Evolutionary conservation across 116 monocot species (phyloP).

Genomic region (Phalaenopsis hybrid): DNA sequence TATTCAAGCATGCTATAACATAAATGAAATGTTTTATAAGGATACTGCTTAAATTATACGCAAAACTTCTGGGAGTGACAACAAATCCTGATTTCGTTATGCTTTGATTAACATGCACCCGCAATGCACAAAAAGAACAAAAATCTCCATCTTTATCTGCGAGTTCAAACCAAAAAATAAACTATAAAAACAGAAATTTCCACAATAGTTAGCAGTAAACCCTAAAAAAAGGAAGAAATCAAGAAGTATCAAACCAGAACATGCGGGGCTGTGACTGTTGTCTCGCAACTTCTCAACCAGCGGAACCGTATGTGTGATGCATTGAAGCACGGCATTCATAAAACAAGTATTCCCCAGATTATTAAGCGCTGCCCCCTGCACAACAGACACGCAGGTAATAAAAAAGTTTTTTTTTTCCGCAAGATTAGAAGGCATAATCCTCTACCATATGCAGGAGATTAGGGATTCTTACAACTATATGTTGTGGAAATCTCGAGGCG

Average conservation of each 20-base stretch:
- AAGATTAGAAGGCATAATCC: neutral
- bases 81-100: slow-evolving; percentile 11
- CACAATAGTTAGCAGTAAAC: neutral
- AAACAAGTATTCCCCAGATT: slow-evolving; percentile 89
- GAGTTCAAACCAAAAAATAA: slow-evolving; percentile 13
- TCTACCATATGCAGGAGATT: neutral
- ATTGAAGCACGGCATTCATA: slow-evolving; percentile 71
- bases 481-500: neutral
- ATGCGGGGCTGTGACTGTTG: slow-evolving; percentile 17
- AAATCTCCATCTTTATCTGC: slow-evolving; percentile 32
- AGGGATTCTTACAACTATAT: slow-evolving; percentile 4
- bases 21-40: slow-evolving; percentile 1
- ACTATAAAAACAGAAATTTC: neutral
- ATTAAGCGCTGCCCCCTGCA: slow-evolving; percentile 54
- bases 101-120: slow-evolving; percentile 22
- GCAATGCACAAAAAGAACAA: slow-evolving; percentile 65
- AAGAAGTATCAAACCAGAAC: slow-evolving; percentile 11
- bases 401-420: neutral
- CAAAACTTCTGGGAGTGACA: slow-evolving; percentile 30
- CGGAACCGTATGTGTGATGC: slow-evolving; percentile 66
- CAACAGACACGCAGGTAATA: neutral
- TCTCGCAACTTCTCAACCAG: slow-evolving; percentile 40
- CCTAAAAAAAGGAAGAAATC: slow-evolving; percentile 3
- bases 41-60: slow-evolving; percentile 71
- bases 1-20: neutral